Conservation (phyloP, 441 rosid genomes). For the Jatropha multifida region DNA sequence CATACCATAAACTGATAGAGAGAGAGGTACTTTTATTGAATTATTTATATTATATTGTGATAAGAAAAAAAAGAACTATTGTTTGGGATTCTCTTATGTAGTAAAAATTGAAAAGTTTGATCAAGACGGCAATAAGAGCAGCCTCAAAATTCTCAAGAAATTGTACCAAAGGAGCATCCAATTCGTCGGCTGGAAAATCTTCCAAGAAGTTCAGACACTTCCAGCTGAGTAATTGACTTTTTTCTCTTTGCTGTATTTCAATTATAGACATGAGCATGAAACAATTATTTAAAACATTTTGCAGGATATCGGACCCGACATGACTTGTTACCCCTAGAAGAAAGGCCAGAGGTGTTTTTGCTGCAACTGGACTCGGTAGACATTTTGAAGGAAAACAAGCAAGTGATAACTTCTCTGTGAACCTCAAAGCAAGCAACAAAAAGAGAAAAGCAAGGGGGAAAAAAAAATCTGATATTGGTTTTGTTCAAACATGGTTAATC, state of each 20-base stretch:
- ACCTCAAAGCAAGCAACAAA: neutral
- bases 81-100: neutral
- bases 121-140: neutral
- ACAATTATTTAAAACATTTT: too few species aligned
- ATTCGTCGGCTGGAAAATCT: neutral
- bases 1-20: neutral
- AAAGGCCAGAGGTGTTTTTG: neutral
- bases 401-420: neutral
- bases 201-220: constrained; percentile 1
- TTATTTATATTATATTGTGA: neutral
- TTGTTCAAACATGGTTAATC: too few species aligned
- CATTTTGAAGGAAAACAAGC: neutral
- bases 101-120: neutral
- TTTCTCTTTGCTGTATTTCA: neutral
- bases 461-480: neutral
- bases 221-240: neutral
- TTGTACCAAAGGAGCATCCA: neutral
- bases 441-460: neutral
- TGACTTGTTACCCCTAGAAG: neutral
- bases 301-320: neutral
- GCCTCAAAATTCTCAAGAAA: neutral
- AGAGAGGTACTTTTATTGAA: constrained; percentile 11
- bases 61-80: neutral
- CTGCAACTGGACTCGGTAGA: neutral
- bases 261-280: neutral